Evolutionary conservation across 176 grass and related monocot species (phyloP), one percentile per base, ranked within the genome.

Genomic region (Oryza glaberrima): DNA sequence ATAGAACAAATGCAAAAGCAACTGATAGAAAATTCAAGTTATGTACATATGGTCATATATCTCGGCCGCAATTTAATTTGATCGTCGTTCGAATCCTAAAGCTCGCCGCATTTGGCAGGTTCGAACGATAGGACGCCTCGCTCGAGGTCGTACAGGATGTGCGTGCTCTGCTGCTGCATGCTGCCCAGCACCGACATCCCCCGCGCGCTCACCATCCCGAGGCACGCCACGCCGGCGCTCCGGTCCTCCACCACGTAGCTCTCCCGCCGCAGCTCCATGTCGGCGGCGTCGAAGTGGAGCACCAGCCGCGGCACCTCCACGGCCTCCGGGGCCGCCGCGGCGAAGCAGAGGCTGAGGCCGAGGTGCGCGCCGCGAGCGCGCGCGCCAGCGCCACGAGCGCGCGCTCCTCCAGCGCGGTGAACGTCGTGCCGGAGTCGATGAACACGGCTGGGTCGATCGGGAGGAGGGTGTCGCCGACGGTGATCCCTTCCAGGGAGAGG

Each of bases 81-180:
- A n/a, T n/a, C n/a, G n/a, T n/a, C n/a, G n/a, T n/a, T n/a, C n/a
- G 36, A 38, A 38, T 38, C 36, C 36, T 38, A 38, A 8, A 41
- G 77, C 9, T 72, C 6, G 65, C 54, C 70, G 73, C 94, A 93
- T 1, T 67, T 66, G 0, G 83, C 68, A 0, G 77, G 83, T 65
- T 86, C 88, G 84, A 93, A 95, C 0, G 90, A 93, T 47, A 95
- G 23, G 17, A 84, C 13, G 19, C 34, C 77, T 4, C 36, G 75
- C 35, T 58, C 76, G 38, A 96, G 38, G 83, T 93, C 86, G 36
- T 93, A 96, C 54, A 93, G 25, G 45, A 93, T 11, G 32, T 93
- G 91, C 80, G 91, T 79, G 77, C 82, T 88, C 80, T 96, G 91
- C 86, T 93, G 91, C 68, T 89, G 91, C 65, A 90, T 83, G 83